Conservation (phyloP, 139 green algal genomes). For the Coelastrella sp. region DNA sequence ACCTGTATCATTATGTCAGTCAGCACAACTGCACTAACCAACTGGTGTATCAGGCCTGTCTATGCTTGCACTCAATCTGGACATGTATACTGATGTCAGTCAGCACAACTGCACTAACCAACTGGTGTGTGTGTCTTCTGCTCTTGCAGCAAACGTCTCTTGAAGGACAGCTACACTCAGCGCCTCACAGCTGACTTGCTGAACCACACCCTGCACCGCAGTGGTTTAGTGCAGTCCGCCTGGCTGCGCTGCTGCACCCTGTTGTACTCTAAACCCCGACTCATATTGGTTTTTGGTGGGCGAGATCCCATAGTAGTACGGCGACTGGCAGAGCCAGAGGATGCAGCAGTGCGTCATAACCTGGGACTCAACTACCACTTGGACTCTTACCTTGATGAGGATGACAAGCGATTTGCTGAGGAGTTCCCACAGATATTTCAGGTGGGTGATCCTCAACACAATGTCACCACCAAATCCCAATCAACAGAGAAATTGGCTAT, state of each 20-base stretch:
- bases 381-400: slow-evolving; percentile 28
- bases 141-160: not conserved
- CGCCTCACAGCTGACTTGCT: not conserved
- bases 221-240: not conserved
- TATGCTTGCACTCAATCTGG: too few relatives aligned
- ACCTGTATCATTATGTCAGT: too few relatives aligned
- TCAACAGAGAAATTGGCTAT: too few relatives aligned
- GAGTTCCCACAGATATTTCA: slow-evolving; percentile 37
- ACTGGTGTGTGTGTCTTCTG: not conserved
- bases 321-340: slow-evolving; percentile 17
- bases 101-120: too few relatives aligned
- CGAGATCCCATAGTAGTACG: slow-evolving; percentile 13
- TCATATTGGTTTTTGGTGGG: slow-evolving; percentile 2
- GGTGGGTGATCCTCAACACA: not conserved
- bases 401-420: slow-evolving; percentile 10
- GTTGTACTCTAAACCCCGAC: slow-evolving; percentile 22
- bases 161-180: not conserved
- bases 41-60: too few relatives aligned
- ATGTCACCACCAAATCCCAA: too few relatives aligned
- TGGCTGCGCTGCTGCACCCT: slow-evolving; percentile 32
- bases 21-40: too few relatives aligned
- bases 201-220: not conserved
- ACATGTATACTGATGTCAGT: too few relatives aligned
- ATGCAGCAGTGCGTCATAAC: not conserved
- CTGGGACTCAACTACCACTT: slow-evolving; percentile 35